Conservation (phyloP, 192 early-diverging fungal species). For the Umbelopsis isabellina region DNA sequence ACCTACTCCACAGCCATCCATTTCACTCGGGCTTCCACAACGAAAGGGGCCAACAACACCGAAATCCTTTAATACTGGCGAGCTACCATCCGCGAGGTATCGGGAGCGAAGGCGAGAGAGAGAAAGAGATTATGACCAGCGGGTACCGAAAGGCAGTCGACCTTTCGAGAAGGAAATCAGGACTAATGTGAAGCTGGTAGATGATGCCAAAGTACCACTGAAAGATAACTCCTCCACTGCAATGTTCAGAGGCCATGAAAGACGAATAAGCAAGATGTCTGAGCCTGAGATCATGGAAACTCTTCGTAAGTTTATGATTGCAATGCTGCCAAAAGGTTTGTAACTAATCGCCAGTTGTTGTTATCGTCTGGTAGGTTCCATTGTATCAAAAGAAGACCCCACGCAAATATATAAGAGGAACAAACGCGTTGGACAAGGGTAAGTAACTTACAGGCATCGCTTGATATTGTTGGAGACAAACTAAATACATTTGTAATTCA, state of each 20-base stretch:
- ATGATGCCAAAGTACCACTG: neutral
- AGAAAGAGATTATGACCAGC: slow-evolving; percentile 2
- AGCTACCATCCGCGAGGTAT: neutral
- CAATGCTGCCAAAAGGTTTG: neutral
- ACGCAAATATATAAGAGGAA: neutral
- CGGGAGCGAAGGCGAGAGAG: neutral
- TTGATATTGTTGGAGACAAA: neutral
- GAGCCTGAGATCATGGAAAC: slow-evolving; percentile 10
- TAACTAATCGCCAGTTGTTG: neutral
- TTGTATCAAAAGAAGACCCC: slow-evolving; percentile 15
- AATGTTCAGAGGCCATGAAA: neutral
- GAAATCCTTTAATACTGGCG: neutral
- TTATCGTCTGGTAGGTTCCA: neutral
- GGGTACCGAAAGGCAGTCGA: neutral
- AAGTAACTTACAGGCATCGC: neutral
- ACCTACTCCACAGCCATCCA: slow-evolving; percentile 14
- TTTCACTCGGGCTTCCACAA: slow-evolving; percentile 12
- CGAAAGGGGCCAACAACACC: neutral
- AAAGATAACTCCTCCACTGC: neutral
- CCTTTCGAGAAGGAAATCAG: neutral
- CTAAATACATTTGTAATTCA: neutral
- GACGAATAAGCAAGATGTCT: slow-evolving; percentile 16
- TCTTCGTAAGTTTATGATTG: neutral
- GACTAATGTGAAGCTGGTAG: neutral
- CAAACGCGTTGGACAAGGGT: slow-evolving; percentile 12